Base-by-base conservation (phyloP, 1,284 basidiomycete genomes). In the Ustilago xerochloae region DNA sequence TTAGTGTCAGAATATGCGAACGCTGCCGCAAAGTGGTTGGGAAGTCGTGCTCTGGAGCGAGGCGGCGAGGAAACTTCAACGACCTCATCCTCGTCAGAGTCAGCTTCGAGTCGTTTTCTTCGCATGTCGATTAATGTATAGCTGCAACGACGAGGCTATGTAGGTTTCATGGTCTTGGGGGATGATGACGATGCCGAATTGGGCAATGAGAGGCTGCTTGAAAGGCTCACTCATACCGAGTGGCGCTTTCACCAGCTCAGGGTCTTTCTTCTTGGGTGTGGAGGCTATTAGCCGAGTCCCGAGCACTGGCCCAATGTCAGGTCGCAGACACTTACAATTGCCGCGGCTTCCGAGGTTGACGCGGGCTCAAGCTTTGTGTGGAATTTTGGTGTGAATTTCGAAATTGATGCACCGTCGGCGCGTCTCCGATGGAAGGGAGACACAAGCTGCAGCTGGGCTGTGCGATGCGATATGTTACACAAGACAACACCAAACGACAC, bases 1-100 rank as follows among this genome's bases (percentile, higher is more conserved):
- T 24, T 29, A 1, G 49, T 46, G 5, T 9, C 54, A 32, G 55
- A 26, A 26, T 61, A 67, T 18, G 38, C 41, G 36, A 49, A 67
- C 16, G 45, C 28, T 10, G 64, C 58, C 41, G 64, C 53, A 53
- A 67, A 67, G 41, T 55, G 45, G 15, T 45, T n/a, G 3, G 64
- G 64, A 22, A 67, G 36, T 43, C 54, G 46, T 29, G 45, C 51
- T n/a, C 15, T 54, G 18, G 24, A 13, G 9, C 15, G 39, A 16
- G 54, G 26, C 13, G 41, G 49, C 43, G 39, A 30, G 16, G 62
- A 22, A n/a, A 12, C 3, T 35, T 24, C 20, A n/a, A n/a, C 36
- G 12, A 12, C 33, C 22, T 20, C n/a, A 33, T n/a, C n/a, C 50
- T 29, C 39, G 35, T 29, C 29, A 15, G 16, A 6, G 12, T 6